Evolutionary conservation across 805 yeast genomes (phyloP).

Genomic region (Candida maris): DNA sequence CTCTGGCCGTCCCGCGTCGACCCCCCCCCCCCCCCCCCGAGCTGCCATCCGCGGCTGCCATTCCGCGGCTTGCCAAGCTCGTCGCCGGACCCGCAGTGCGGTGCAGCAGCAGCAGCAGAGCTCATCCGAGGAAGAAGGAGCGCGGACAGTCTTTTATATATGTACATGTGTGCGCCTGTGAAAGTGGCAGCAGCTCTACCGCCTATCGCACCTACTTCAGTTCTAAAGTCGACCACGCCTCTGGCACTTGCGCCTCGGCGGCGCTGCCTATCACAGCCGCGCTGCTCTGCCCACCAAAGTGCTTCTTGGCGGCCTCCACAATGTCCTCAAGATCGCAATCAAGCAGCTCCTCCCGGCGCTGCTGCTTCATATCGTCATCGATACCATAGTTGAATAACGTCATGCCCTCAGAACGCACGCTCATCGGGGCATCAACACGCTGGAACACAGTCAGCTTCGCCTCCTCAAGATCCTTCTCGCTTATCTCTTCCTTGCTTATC

Average conservation of each 20-base stretch:
- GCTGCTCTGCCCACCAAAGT: constrained; percentile 3
- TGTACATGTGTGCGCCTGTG: too few relatives aligned
- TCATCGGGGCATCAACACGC: constrained; percentile 82
- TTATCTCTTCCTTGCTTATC: constrained; percentile 24
- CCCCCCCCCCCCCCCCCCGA: too few relatives aligned
- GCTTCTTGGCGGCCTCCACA: constrained; percentile 4
- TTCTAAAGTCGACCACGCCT: constrained; percentile 9
- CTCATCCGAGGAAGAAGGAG: too few relatives aligned
- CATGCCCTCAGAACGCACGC: constrained; percentile 76
- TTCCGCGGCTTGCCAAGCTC: too few relatives aligned
- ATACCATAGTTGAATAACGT: constrained; percentile 63
- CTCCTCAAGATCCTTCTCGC: constrained; percentile 68
- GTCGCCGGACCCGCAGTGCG: too few relatives aligned
- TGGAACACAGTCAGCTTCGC: constrained; percentile 92
- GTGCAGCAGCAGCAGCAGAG: too few relatives aligned
- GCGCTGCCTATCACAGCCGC: constrained; percentile 11
- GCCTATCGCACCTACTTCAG: constrained; percentile 7
- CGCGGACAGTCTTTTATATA: too few relatives aligned
- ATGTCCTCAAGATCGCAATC: constrained; percentile 64
- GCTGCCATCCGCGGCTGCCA: too few relatives aligned
- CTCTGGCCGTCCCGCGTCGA: too few relatives aligned
- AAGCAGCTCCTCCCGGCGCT: constrained; percentile 69
- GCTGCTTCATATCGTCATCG: constrained; percentile 74
- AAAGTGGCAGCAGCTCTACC: too few relatives aligned
- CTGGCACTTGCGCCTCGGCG: not conserved